Percentiles rank a stretch among this genome's conserved stretches.
These are phyloP conservation scores for Kokia cookei DNA, from an alignment of 441 rosid species.

Conservation along the genomic window DNA sequence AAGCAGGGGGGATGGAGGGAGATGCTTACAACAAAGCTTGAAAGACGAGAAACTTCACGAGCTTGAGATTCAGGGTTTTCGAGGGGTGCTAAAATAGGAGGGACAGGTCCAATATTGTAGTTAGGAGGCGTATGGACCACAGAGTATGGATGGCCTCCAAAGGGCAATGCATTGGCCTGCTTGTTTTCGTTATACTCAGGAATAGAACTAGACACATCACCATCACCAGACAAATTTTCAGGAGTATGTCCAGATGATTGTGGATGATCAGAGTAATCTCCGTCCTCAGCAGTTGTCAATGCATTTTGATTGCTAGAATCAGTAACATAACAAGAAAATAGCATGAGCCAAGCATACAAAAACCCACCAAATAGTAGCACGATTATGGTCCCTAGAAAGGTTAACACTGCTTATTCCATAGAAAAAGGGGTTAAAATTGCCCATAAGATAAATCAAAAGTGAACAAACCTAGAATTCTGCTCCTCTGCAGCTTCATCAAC, in stretches of 20 bases:
- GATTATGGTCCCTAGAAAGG: not conserved
- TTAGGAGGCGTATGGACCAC: constrained; percentile 57
- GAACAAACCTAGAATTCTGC: constrained; percentile 51
- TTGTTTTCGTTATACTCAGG: constrained; percentile 53
- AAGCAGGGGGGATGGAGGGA: not conserved
- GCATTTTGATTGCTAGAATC: constrained; percentile 43
- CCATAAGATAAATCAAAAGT: not conserved
- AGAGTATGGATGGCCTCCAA: constrained; percentile 54
- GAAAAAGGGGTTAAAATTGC: not conserved
- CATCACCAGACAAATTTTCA: constrained; percentile 53
- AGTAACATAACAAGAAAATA: constrained; percentile 9
- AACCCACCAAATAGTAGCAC: not conserved
- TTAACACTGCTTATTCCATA: not conserved
- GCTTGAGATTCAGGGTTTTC: constrained; percentile 80
- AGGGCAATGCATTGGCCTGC: constrained; percentile 43
- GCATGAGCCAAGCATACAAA: not conserved
- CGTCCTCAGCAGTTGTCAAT: constrained; percentile 42
- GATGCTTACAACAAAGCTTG: constrained; percentile 70
- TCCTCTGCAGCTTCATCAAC: constrained; percentile 56
- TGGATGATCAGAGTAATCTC: constrained; percentile 40
- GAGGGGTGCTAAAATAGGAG: constrained; percentile 53
- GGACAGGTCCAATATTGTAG: constrained; percentile 59
- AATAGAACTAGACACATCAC: constrained; percentile 34
- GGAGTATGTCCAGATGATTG: constrained; percentile 41
- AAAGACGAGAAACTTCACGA: constrained; percentile 66